Conservation (phyloP, 352 stramenopile genomes). For the Phytophthora cactorum region DNA sequence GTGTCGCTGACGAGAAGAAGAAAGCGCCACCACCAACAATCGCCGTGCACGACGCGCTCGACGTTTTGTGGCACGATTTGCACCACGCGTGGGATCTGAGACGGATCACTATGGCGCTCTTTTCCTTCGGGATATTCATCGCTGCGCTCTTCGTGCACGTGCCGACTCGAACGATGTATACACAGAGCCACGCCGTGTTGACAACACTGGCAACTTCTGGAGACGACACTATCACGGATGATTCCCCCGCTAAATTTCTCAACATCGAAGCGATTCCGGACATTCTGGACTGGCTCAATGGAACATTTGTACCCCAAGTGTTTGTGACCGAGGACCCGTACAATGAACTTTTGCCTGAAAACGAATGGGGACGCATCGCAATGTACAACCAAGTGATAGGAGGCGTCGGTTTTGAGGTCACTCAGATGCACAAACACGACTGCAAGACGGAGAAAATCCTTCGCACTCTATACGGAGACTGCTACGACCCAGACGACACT, state of each 20-base stretch:
- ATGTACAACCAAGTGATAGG: constrained; percentile 48
- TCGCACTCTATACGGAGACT: constrained; percentile 36
- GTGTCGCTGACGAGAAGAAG: not conserved
- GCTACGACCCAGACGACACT: constrained; percentile 31
- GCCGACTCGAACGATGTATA: constrained; percentile 33
- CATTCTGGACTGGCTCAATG: constrained; percentile 24
- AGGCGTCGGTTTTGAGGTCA: constrained; percentile 36
- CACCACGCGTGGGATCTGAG: not conserved
- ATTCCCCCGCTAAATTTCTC: constrained; percentile 48
- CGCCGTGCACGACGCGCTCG: not conserved
- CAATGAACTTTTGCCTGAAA: constrained; percentile 30
- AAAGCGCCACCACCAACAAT: not conserved
- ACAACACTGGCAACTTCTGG: constrained; percentile 44
- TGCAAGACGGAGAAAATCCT: constrained; percentile 34
- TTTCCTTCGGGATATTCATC: constrained; percentile 26
- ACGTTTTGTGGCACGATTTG: not conserved
- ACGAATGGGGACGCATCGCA: constrained; percentile 32
- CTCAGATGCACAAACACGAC: not conserved
- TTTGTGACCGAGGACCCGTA: constrained; percentile 49
- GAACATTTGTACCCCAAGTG: constrained; percentile 44
- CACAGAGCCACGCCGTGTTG: constrained; percentile 40
- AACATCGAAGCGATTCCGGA: constrained; percentile 43
- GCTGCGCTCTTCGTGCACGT: constrained; percentile 20
- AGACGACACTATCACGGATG: constrained; percentile 44
- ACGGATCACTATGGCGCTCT: not conserved